Evolutionary conservation across 2,329 filamentous ascomycete genomes (phyloP), one percentile per base, ranked within the genome.

Genomic region (Colletotrichum trifolii): DNA sequence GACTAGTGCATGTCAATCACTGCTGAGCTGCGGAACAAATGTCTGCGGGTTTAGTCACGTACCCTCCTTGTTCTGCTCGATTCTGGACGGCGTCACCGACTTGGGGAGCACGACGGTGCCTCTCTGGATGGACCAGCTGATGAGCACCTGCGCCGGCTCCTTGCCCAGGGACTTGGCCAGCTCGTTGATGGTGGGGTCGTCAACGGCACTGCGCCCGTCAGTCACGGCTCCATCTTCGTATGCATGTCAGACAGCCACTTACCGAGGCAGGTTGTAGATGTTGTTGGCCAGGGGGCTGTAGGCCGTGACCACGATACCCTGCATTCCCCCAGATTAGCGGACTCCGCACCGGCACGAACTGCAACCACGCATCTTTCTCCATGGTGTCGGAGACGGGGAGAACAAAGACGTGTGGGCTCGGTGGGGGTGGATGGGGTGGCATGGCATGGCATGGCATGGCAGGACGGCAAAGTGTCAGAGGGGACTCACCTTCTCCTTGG

Each of bases 221-320:
- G 55, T 10, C 25, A 25, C 25, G 25, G 25, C 25, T 25, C 25
- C 8, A 4, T 33, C 15, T 10, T n/a, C 8, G 43, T 4, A 46
- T 7, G 10, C 33, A 8, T 38, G 40, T 45, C 56, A 34, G 12
- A 17, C 13, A 13, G 34, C 15, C 7, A 35, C 59, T 64, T 25
- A 66, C 63, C 63, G 63, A 49, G 67, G 67, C 12, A 68, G 64
- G 52, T 64, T 75, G 68, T 78, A 76, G 48, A 77, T 76, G 71
- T 87, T 82, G 17, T 88, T 87, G 2, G 88, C 89, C 54, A 90
- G 88, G 6, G 86, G 87, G 13, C 87, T 89, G 78, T 86, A 88
- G 1, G 84, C 85, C 49, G 79, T 75, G 42, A 82, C 79, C 56
- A 86, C 69, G 69, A 88, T 84, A 69, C 79, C 77, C 71, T 86